Evolutionary conservation across 2,329 filamentous ascomycete genomes (phyloP), one percentile per base, ranked within the genome.

Genomic region (Sclerotinia trifoliorum): DNA sequence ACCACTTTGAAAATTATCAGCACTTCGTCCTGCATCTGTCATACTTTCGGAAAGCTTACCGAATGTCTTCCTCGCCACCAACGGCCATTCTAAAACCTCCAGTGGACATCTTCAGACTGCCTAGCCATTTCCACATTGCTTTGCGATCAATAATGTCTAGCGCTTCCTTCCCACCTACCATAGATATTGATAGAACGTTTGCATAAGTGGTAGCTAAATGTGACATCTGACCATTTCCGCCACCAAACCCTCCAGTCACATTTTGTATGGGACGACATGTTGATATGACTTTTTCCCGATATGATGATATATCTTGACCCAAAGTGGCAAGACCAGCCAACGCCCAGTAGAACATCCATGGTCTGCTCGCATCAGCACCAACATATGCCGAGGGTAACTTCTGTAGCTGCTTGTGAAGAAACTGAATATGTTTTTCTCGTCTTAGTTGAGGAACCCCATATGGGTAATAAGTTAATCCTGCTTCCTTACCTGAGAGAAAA

Each of bases 281-380:
- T 70, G 88, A 85, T 63, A 91, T 81, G 69, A 94, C 86, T 80
- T 85, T 84, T 72, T 90, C 81, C 67, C 89, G 86, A 78, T 92
- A 94, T 67, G 78, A 75, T 10, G 80, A 82, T 51, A 87, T 79
- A 77, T 97, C 92, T 76, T 93, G 87, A 60, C 92, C 93, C 62
- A 99, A 81, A 46, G 94, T 83, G 35, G 85, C 83, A 72, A 99
- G 82, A 2, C 87, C 93, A 46, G 89, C 87, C 66, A 98, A 82
- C 65, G 87, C 91, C 95, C 95, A 99, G 81, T 97, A 98, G 72
- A 97, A 84, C 75, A 97, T 86, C 95, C 95, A 99, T 13, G 95
- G 94, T 67, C 94, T 84, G 77, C 91, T 94, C 44, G 95, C 90
- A 82, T 99, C 95, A 73, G 93, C 86, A 61, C 84, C 84, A 65